Base-by-base conservation (phyloP, 1,284 basidiomycete species). In the Leccinum brunneo-olivaceum region DNA sequence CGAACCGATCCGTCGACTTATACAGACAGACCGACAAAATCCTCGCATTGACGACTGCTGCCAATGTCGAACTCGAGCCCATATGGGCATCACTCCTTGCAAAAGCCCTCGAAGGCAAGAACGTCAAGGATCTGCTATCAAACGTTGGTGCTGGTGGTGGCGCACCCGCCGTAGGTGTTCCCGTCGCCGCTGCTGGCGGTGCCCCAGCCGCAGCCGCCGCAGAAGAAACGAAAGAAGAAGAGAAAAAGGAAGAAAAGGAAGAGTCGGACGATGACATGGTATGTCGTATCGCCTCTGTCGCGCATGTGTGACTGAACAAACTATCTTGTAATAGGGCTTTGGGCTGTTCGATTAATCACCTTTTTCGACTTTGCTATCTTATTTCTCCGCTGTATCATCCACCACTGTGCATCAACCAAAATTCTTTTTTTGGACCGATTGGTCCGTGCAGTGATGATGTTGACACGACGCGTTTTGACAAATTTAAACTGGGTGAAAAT, bases 11-110 rank as follows among this genome's bases (percentile, higher is more conserved):
- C 33, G 6, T 10, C 4, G 2, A 15, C 36, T 35, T 14, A 39
- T 5, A n/a, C 29, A 15, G 3, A 16, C 21, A 96, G 91, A 70
- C 90, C 52, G 94, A 97, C 66, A 97, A 96, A 77, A 90, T 98
- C 66, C 54, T 77, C 58, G 74, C 90, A 45, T 69, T 98, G 62
- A 90, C 88, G 58, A 67, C 65, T 46, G 93, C 91, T 44, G 95
- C 95, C 47, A 72, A 73, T 52, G 76, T 90, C 50, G 92, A 97
- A 41, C 65, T 97, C 51, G 96, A 98, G 74, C 80, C 92, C 52
- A 98, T 98, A 77, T 98, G 95, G 95, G 93, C 94, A 50, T 72
- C 84, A 38, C 86, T 98, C 58, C 85, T 98, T 62, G 87, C 95
- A 57, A 98, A 98, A 72, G 94, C 95, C 29, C 84, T 98, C 44